A percentile compares a stretch with the other conserved stretches of the same genome.
phyloP scores from a whole-genome alignment of 306 rosid genomes.

The Alnus rubra region DNA sequence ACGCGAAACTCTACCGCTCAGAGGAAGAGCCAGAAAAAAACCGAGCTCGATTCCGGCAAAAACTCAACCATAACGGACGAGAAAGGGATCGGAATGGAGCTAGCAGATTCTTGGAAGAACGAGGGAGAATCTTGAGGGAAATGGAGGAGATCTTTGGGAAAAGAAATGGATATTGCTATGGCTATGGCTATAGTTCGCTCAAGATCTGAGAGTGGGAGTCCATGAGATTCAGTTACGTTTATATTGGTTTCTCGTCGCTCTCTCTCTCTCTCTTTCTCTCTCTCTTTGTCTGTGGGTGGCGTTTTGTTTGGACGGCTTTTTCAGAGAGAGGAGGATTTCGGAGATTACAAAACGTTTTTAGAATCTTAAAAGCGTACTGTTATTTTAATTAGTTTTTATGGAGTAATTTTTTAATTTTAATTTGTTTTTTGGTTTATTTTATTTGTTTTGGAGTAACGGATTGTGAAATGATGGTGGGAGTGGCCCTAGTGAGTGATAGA shows the following conservation, averaged over 20 bases:
- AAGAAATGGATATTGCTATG: background rate
- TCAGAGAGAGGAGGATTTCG: background rate
- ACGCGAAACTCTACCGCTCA: conserved; percentile 11
- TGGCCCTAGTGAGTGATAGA: background rate
- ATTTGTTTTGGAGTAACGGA: conserved; percentile 8
- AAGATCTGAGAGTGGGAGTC: conserved; percentile 59
- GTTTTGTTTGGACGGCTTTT: conserved; percentile 21
- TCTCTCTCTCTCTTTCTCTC: background rate
- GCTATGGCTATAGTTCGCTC: conserved; percentile 36
- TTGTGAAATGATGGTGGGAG: background rate
- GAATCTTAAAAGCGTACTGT: background rate
- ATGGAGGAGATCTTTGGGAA: background rate
- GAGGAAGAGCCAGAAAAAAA: conserved; percentile 5
- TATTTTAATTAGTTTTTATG: background rate
- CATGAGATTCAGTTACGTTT: conserved; percentile 44
- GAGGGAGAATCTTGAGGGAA: conserved; percentile 36
- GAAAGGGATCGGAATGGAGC: background rate
- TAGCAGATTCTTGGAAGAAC: conserved; percentile 16
- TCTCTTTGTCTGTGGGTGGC: conserved; percentile 7
- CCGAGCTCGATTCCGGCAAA: background rate
- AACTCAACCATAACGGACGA: background rate
- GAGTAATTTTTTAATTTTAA: background rate
- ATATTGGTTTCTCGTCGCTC: background rate
- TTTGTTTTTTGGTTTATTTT: background rate
- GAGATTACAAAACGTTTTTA: conserved; percentile 17